Evolutionary conservation across 2,329 filamentous ascomycete species (phyloP), one percentile per base, ranked within the genome.

Genomic region (Alternaria tenuissima): DNA sequence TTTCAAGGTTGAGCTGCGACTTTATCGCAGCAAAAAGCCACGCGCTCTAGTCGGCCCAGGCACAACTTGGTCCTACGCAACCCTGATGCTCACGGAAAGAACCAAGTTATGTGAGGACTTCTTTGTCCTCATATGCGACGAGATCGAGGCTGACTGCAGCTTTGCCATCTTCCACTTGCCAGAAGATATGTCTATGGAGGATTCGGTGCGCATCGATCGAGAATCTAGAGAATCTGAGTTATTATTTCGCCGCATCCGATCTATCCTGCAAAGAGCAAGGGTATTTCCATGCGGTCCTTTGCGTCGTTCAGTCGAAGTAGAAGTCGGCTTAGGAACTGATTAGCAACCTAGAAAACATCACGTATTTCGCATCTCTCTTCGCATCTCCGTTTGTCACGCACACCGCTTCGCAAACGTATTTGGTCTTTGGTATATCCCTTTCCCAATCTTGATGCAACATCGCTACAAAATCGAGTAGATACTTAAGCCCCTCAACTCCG

Each of bases 161-260:
- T 63, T 63, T 47, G 36, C 62, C n/a, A 52, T 63, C 18, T 63
- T 67, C 38, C 61, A 63, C 8, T 43, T 61, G n/a, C 61, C 63
- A 3, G 64, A 65, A 24, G 64, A 66, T 30, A 65, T 69, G 57
- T 61, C 61, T 2, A 46, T 52, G 14, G 30, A 61, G 14, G 48
- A n/a, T 14, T 49, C 30, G 18, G 46, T 63, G 20, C 43, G 63
- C 24, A 46, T 69, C 22, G 49, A 63, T 11, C 46, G 53, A 20
- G 55, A 51, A 30, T 48, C 34, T 18, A 34, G 42, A 22, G 54
- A 16, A 16, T 36, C 57, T 1, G 57, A 59, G 34, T 34, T 36
- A 7, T 28, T 34, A 2, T 69, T 60, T 41, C 41, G 57, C 24
- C 43, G 41, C 9, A 36, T 63, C 14, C 30, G 52, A 9, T 44